phyloP scores from a whole-genome alignment of 2,329 filamentous ascomycete species.

The Nemania serpens region DNA sequence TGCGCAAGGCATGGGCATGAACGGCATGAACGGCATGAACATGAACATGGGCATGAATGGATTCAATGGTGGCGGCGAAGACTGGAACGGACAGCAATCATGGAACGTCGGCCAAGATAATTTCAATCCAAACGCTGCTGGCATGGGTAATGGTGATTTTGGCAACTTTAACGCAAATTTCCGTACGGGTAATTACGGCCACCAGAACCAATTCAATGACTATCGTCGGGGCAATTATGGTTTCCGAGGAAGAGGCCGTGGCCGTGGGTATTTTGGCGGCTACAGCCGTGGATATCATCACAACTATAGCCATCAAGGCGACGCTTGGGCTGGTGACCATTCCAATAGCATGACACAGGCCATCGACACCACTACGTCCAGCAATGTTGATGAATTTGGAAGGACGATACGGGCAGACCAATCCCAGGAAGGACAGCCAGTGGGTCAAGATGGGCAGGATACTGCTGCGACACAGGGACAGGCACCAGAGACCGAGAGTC shows the following conservation, averaged over 20 bases:
- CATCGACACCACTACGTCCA: conserved; percentile 32
- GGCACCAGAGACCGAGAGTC: conserved; percentile 34
- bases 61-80: conserved; percentile 73
- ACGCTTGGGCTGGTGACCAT: conserved; percentile 35
- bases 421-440: conserved; percentile 32
- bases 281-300: conserved; percentile 61
- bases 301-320: conserved; percentile 45
- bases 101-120: conserved; percentile 88
- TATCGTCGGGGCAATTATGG: conserved; percentile 72
- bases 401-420: conserved; percentile 41
- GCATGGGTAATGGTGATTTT: conserved; percentile 81
- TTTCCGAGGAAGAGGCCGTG: conserved; percentile 68
- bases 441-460: conserved; percentile 35
- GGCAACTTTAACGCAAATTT: conserved; percentile 78
- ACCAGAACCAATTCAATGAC: conserved; percentile 77
- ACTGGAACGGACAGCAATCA: conserved; percentile 80
- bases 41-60: conserved; percentile 78
- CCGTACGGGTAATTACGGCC: conserved; percentile 82
- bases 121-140: conserved; percentile 84
- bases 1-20: conserved; percentile 75
- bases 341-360: conserved; percentile 33
- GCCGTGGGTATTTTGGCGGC: conserved; percentile 57
- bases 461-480: conserved; percentile 26
- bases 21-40: conserved; percentile 73
- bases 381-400: conserved; percentile 49